phyloP scores from a whole-genome alignment of 345 rosid species.

The Odontarrhena argentea region DNA sequence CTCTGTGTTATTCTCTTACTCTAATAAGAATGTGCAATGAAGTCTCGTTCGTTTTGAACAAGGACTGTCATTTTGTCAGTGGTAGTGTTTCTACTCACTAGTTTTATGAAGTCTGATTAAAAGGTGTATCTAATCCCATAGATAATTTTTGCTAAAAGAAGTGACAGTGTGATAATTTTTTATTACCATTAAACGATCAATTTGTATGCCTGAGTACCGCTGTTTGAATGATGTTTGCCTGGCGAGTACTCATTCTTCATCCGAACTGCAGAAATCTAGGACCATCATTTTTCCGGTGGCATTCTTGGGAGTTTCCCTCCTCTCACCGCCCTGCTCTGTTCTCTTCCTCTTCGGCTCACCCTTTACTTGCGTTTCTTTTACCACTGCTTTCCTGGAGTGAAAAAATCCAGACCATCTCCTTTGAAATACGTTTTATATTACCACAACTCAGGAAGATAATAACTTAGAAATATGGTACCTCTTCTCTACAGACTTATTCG shows the following conservation, averaged over 20 bases:
- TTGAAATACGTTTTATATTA: not conserved
- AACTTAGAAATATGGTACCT: constrained; percentile 50
- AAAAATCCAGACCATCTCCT: constrained; percentile 21
- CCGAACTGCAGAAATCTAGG: constrained; percentile 65
- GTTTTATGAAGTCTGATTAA: too few relatives aligned
- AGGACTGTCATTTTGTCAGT: too few relatives aligned
- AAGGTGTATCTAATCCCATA: too few relatives aligned
- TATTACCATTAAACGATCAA: too few relatives aligned
- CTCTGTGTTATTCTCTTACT: too few relatives aligned
- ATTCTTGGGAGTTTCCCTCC: constrained; percentile 7
- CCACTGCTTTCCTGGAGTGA: constrained; percentile 58
- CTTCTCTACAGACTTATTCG: constrained; percentile 43
- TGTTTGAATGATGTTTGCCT: constrained; percentile 2
- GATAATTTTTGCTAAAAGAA: too few relatives aligned
- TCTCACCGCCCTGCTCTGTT: constrained; percentile 34
- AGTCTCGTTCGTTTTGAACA: too few relatives aligned
- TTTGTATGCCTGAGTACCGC: not conserved
- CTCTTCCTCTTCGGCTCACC: constrained; percentile 54
- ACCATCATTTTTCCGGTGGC: constrained; percentile 63
- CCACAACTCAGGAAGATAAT: constrained; percentile 21
- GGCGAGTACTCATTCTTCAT: constrained; percentile 53
- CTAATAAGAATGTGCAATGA: too few relatives aligned
- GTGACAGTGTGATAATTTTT: too few relatives aligned
- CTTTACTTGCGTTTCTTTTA: constrained; percentile 41
- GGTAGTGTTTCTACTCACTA: too few relatives aligned